Percentiles rank a stretch among this genome's conserved stretches.
Conservation (phyloP, 345 rosid genomes). For the Lepidium sativum region DNA sequence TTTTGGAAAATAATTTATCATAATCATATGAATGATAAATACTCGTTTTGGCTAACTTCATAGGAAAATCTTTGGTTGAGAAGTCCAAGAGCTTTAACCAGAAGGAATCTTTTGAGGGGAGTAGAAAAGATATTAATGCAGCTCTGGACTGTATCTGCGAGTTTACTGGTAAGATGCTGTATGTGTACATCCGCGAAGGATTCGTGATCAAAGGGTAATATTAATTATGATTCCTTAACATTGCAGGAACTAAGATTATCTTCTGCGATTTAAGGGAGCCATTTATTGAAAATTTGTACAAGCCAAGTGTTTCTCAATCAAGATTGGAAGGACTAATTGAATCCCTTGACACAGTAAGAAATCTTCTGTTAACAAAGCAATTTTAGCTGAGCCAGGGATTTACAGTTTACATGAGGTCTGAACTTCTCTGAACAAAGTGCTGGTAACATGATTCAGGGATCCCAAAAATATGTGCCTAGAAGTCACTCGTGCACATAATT, state of each 20-base stretch:
- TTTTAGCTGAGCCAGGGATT: neutral
- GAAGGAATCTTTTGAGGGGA: slow-evolving; percentile 80
- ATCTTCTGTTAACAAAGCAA: neutral
- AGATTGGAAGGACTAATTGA: slow-evolving; percentile 80
- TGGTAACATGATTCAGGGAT: neutral
- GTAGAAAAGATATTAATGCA: slow-evolving; percentile 81
- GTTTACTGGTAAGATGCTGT: slow-evolving; percentile 55
- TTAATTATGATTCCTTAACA: slow-evolving; percentile 6
- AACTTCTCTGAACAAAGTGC: neutral
- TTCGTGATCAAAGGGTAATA: neutral
- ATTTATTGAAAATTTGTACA: slow-evolving; percentile 73
- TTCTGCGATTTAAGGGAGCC: slow-evolving; percentile 89
- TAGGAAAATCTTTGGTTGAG: slow-evolving; percentile 57
- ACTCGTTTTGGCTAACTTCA: neutral
- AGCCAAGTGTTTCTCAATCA: slow-evolving; percentile 62
- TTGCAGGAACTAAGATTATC: slow-evolving; percentile 84
- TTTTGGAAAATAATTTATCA: neutral
- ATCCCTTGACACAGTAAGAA: slow-evolving; percentile 68
- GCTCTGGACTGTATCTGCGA: slow-evolving; percentile 82
- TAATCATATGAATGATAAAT: neutral
- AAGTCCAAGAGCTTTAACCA: slow-evolving; percentile 57
- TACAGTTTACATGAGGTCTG: neutral
- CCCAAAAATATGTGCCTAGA: neutral
- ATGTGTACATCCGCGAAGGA: neutral
- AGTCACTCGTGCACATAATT: neutral